Base-by-base conservation (phyloP, 352 stramenopile species). In the Globisporangium okanoganense region DNA sequence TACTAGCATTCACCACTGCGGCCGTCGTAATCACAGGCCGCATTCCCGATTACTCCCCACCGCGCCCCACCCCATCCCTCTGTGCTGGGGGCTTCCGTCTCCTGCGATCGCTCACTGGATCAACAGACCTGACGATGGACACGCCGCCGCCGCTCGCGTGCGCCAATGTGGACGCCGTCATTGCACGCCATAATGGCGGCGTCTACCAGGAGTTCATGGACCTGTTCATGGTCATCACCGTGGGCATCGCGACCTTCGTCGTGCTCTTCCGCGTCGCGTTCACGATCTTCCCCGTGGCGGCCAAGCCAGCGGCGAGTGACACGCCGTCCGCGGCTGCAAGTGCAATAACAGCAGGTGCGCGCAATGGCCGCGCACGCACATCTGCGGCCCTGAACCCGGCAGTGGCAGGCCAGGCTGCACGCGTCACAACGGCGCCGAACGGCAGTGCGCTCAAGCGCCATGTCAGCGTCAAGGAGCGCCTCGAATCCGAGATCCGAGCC, bases 231-330 rank as follows among this genome's bases (percentile, higher is more conserved):
- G 67, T 82, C 47, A 67, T 87, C 64, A 84, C 73, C 3, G 75
- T 90, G 48, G 78, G 75, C 31, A 60, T 88, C n/a, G 75, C 75
- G 40, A 76, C 83, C 35, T 69, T 85, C 45, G 67, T 88, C 61
- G 73, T 87, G 71, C 75, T 92, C 45, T 73, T 85, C 51, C 78
- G 83, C 44, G 76, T 88, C 47, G 57, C 82, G n/a, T 84, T 89
- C 65, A 70, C 71, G 22, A 44, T 76, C 40, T 79, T 84, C 50
- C 70, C 79, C 44, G 53, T 72, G 36, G 40, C 50, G 4, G 24
- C n/a, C 24, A 47, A 31, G 33, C 44, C 56, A 2, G 40, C 56
- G 3, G 27, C 38, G 1, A 7, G 5, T 25, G 57, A 25, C 20
- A 16, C 38, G 7, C 18, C 27, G 29, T 10, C 35, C 12, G 13